Evolutionary conservation across 495 filamentous ascomycete genomes (phyloP).

Genomic region (Aspergillus olivimuriae): DNA sequence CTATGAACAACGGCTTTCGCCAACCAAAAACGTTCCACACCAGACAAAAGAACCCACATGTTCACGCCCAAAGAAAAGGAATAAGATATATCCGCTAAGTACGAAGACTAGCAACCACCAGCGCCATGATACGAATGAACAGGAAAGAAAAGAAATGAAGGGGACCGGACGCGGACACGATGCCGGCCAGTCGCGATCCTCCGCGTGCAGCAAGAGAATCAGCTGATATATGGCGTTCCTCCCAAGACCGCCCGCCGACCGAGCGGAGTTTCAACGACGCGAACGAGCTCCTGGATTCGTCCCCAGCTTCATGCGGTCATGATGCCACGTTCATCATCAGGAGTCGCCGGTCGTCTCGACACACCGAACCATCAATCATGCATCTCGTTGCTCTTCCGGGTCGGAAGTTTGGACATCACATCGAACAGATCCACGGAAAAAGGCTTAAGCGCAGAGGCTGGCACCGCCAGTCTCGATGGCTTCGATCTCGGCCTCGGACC

Average conservation of each 20-base stretch:
- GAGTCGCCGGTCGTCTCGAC: conserved; percentile 3
- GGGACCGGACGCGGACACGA: conserved; percentile 12
- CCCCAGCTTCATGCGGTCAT: too few relatives aligned
- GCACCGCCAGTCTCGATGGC: conserved; percentile 91
- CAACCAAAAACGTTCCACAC: conserved; percentile 8
- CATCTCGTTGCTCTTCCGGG: too few relatives aligned
- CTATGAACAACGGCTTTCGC: conserved; percentile 18
- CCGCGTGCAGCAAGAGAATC: too few relatives aligned
- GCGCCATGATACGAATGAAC: conserved; percentile 25
- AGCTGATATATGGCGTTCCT: too few relatives aligned
- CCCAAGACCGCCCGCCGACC: too few relatives aligned
- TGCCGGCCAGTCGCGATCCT: too few relatives aligned
- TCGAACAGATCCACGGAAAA: too few relatives aligned
- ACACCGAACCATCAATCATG: conserved; percentile 3
- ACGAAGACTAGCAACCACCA: conserved; percentile 33
- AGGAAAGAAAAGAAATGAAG: conserved; percentile 15
- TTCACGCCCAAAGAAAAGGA: conserved; percentile 20
- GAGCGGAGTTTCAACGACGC: too few relatives aligned
- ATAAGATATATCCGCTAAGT: conserved; percentile 25
- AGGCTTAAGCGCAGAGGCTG: conserved; percentile 49
- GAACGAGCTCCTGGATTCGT: too few relatives aligned
- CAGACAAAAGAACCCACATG: conserved; percentile 18
- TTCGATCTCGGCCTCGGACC: conserved; percentile 82
- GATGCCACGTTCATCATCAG: not conserved
- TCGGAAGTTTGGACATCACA: too few relatives aligned